Evolutionary conservation across 768 basidiomycete genomes (phyloP), one percentile per base, ranked within the genome.

Genomic region (Leucogyrophana mollusca): DNA sequence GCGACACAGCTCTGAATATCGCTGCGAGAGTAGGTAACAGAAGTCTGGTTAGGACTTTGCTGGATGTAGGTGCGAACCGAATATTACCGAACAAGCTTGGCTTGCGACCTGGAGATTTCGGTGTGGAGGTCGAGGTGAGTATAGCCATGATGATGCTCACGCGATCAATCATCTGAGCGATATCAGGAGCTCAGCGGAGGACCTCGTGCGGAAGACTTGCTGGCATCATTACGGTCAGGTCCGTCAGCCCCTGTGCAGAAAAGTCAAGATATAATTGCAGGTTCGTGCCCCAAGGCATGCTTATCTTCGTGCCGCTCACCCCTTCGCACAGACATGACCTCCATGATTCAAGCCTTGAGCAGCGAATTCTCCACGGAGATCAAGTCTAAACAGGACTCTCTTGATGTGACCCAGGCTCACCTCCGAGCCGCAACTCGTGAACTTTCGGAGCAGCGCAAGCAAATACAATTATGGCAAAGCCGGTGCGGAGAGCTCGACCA

Each of bases 1-100:
- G 95, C 0, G 96, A 99, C 61, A 97, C 95, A 0, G 92, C 92
- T 6, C 65, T 99, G 57, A 96, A 96, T 68, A 90, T 98, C 56
- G 92, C 95, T 11, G 94, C 95, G 1, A 71, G 95, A 46, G 87
- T 98, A 1, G 96, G 96, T 2, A 96, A 93, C 63, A 75, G 87
- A 51, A 85, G 86, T 50, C 64, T 98, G 49, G 93, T 97, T 11
- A 75, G 87, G 56, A 85, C 91, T 3, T 66, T 98, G 55, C 57
- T 99, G 49, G 94, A 96, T 58, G 90, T 93, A 7, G 94, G 93
- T 10, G 96, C 95, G 4, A 95, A 98, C 65, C 82, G 87, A 54
- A 78, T 82, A 56, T 73, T 90, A 50, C 80, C 87, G 16, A 99
- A 99, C 68, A 97, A 97, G 62, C 72, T 99, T 35, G 96, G 96